Conservation (phyloP, 345 rosid species). For the Tarenaya hassleriana region DNA sequence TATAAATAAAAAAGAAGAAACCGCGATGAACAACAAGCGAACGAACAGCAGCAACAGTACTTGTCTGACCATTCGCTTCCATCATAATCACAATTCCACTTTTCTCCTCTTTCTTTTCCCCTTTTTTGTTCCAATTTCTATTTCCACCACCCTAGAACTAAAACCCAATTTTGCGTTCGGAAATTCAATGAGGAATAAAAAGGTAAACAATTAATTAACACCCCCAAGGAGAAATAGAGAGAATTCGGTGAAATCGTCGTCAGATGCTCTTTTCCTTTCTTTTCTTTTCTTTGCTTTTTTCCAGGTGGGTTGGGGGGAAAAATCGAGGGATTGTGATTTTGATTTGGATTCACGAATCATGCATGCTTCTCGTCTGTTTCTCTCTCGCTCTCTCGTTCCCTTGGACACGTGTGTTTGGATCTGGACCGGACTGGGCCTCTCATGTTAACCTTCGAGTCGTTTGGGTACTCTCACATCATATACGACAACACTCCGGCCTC, state of each 20-base stretch:
- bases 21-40: constrained; percentile 29
- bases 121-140: neutral
- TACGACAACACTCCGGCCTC: too few species aligned
- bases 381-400: too few species aligned
- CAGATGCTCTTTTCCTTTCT: constrained; percentile 33
- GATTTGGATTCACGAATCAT: constrained; percentile 25
- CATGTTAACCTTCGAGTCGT: too few species aligned
- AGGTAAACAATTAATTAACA: neutral
- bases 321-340: constrained; percentile 27
- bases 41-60: constrained; percentile 30
- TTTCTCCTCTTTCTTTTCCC: too few species aligned
- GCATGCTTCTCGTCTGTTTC: constrained; percentile 27
- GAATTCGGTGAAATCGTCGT: constrained; percentile 36
- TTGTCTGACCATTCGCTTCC: constrained; percentile 29
- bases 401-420: too few species aligned
- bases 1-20: constrained; percentile 24
- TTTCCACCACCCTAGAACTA: neutral
- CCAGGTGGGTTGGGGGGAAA: constrained; percentile 25
- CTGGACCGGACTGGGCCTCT: too few species aligned
- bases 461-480: too few species aligned
- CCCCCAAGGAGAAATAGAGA: constrained; percentile 3
- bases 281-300: neutral
- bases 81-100: constrained; percentile 14
- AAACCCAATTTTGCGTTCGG: constrained; percentile 4
- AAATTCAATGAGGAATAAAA: constrained; percentile 8